Base-by-base conservation (phyloP, 352 stramenopile species). In the Aphanomyces astaci region DNA sequence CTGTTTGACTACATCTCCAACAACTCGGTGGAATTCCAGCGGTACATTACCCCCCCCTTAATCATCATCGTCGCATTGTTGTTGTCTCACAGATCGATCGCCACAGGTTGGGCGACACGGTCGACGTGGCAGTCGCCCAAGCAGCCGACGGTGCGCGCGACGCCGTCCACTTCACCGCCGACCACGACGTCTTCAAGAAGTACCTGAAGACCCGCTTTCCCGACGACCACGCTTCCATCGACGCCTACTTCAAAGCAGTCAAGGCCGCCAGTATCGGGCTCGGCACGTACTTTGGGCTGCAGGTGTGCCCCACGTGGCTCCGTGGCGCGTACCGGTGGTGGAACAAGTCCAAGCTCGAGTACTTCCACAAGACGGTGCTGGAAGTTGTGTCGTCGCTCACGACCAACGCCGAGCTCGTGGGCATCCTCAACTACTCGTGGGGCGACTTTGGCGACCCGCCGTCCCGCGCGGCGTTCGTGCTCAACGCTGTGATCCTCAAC, bases 391-490 rank as follows among this genome's bases (percentile, higher is more conserved):
- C 73, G 5, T 65, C 63, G 40, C 31, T 81, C 27, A 78, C 73
- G 27, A 68, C 46, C 27, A 78, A 81, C 60, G 15, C 28, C 2
- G 69, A 74, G 36, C 64, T 82, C 15, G 27, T 28, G 2, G 72
- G 63, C 19, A 72, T 82, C 5, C 32, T 82, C 15, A 68, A 43
- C 2, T 76, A 76, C 43, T 39, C 55, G 24, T 82, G 71, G 49
- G 76, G 73, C 27, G 73, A 81, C 66, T 82, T 77, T 63, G 76
- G 76, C 22, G 54, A 74, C 32, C 10, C 49, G 4, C 76, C 76
- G 25, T 27, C 28, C 30, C 51, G 71, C 25, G 56, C 55, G 3
- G 66, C 75, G 2, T 82, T 82, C 57, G 24, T 57, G 19, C 68
- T 81, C 28, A 62, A 79, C 63, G 73, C 76, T 13, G 56, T 28